Base-by-base conservation (phyloP, 1,284 basidiomycete species). In the Trametes versicolor region DNA sequence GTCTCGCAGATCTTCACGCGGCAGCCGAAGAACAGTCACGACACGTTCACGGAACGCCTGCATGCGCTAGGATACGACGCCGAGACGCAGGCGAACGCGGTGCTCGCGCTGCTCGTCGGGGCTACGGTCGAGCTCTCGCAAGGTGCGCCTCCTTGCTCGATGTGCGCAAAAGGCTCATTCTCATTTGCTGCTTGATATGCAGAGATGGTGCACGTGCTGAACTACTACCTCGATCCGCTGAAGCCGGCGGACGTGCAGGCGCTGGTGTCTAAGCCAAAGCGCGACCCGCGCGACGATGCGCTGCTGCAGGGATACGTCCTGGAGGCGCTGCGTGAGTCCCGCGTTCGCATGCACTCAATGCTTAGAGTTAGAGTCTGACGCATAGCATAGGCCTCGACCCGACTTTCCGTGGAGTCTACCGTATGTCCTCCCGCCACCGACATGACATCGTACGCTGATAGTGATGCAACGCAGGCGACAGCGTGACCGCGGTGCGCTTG, bases 41-140 rank as follows among this genome's bases (percentile, higher is more conserved):
- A 84, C 37, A 83, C 85, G 37, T 75, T 92, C 49, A 79, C 87
- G 64, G 84, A 86, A 69, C 83, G 84, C 7, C 78, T 94, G 29
- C 79, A 83, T 39, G 83, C 81, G 21, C 76, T 87, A 27, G 87
- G 87, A 4, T 81, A 83, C 50, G 82, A 85, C 5, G 78, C 79
- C 1, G 87, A 91, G 57, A 83, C 89, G 60, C 78, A 91, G 17
- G 83, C 88, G 10, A 92, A 92, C 72, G 85, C 85, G 34, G 80
- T 93, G 48, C 75, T 94, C 37, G 90, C 91, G n/a, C 76, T 94
- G 34, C 79, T 93, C 77, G 84, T 93, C 59, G 85, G 86, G 25
- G 79, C 86, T 4, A 86, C 88, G 5, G 87, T 89, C 13, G 91
- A 93, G 77, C 75, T 93, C 47, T 85, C 89, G 17, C 82, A 94